These are phyloP conservation scores for Mortierella sp. DNA, from an alignment of 371 early-diverging fungal species.

Conservation along the genomic window DNA sequence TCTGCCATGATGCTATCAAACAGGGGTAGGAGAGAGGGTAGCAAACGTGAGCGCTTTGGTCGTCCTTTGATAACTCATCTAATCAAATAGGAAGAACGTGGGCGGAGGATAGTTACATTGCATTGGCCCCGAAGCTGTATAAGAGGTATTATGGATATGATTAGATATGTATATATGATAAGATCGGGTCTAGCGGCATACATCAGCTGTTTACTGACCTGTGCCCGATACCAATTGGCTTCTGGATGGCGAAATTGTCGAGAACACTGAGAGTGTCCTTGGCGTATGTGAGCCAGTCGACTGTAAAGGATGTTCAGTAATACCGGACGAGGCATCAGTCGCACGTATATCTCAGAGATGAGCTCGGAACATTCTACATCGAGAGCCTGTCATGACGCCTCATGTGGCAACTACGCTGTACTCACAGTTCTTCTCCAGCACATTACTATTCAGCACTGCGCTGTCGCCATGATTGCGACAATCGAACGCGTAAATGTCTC, in stretches of 20 bases:
- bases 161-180: no score
- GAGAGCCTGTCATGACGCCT: neutral
- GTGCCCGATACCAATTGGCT: no score
- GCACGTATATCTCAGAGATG: no score
- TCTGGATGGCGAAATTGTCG: no score
- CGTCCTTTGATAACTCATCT: neutral
- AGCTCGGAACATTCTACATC: no score
- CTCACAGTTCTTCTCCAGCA: constrained; percentile 13
- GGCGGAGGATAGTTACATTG: neutral
- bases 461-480: constrained; percentile 23
- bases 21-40: no score
- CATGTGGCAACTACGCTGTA: neutral
- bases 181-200: no score
- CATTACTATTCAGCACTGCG: constrained; percentile 13
- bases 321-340: neutral
- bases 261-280: no score
- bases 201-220: no score
- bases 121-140: neutral
- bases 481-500: constrained; percentile 20
- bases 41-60: no score
- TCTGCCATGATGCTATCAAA: constrained; percentile 45
- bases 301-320: neutral
- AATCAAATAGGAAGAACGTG: neutral
- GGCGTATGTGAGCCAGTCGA: neutral
- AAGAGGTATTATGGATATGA: neutral